A percentile compares a stretch with the other conserved stretches of the same genome.
phyloP scores from a whole-genome alignment of 208 protist species.

The Wallacemonas sp. region DNA sequence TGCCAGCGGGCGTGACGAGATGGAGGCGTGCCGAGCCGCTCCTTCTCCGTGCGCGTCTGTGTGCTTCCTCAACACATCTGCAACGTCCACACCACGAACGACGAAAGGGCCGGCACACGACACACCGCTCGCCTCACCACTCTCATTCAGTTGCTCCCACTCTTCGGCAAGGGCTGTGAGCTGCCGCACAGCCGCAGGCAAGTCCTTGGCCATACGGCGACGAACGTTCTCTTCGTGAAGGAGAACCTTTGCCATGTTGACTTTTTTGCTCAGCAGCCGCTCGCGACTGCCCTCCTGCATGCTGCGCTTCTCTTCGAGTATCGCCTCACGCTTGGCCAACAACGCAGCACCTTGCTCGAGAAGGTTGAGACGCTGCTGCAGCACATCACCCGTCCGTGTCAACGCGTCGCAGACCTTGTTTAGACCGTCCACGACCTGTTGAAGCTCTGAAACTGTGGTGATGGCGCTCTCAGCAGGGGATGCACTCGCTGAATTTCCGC shows the following conservation, averaged over 20 bases:
- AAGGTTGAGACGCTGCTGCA: slow-evolving; percentile 36
- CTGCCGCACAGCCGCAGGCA: slow-evolving; percentile 52
- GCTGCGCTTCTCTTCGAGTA: slow-evolving; percentile 44
- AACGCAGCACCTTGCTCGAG: slow-evolving; percentile 41
- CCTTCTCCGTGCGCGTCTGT: background rate
- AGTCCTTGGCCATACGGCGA: slow-evolving; percentile 52
- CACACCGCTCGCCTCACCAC: background rate
- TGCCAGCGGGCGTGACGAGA: background rate
- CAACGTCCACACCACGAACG: slow-evolving; percentile 23
- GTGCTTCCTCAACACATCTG: slow-evolving; percentile 12
- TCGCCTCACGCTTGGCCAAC: slow-evolving; percentile 28
- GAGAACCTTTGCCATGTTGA: slow-evolving; percentile 87
- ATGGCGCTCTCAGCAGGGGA: slow-evolving; percentile 30
- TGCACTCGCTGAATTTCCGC: background rate
- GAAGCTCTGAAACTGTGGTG: slow-evolving; percentile 24
- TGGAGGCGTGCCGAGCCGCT: background rate
- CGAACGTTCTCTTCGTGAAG: slow-evolving; percentile 73
- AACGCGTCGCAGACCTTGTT: background rate
- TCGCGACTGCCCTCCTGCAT: slow-evolving; percentile 55
- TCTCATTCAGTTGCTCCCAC: slow-evolving; percentile 43
- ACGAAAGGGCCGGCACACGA: slow-evolving; percentile 14
- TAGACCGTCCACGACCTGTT: slow-evolving; percentile 23
- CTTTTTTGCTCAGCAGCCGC: slow-evolving; percentile 69
- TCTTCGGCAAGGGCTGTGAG: slow-evolving; percentile 31
- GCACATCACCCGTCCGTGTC: background rate